Evolutionary conservation across 1,284 basidiomycete genomes (phyloP), one percentile per base, ranked within the genome.

Genomic region (Ceratobasidium sp.): DNA sequence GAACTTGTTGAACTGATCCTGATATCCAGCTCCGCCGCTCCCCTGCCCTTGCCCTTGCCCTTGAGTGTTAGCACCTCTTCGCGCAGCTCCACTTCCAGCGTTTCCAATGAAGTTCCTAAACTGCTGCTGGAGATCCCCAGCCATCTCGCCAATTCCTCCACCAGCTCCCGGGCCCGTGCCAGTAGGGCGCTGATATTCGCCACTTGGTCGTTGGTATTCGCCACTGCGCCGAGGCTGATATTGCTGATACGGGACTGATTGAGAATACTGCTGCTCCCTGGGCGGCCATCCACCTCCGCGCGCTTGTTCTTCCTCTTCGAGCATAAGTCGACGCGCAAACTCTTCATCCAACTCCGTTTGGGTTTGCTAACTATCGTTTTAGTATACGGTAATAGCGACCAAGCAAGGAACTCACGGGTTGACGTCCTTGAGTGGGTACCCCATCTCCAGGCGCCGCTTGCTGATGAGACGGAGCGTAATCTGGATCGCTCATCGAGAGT

Each of bases 401-500:
- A n/a, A n/a, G n/a, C n/a, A n/a, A n/a, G n/a, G n/a, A 48, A 62
- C 73, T 57, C 44, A 65, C 53, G 19, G 27, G 53, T 24, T 56
- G 48, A 6, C 60, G 33, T 24, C 62, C 19, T 54, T 62, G 62
- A 27, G 24, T 36, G 33, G 48, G 44, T n/a, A 62, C 36, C 11
- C 51, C 36, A 5, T 63, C 73, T 22, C 57, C 56, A n/a, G n/a
- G n/a, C 5, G 54, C 50, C 1, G 73, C 33, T 29, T 69, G 56
- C 1, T 48, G 11, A 29, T 63, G 72, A 17, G 62, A 8, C 0
- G 86, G 82, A 29, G 86, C 85, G 79, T 91, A 93, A 6, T 89
- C 86, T 0, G 93, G 93, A 82, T 94, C 93, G 81, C 86, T 93
- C 93, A 94, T 94, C 9, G 90, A 90, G 8, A 94, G 86, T n/a